Percentiles rank a stretch among this genome's conserved stretches.
These are phyloP conservation scores for Colletotrichum kahawae DNA, from an alignment of 2,329 filamentous ascomycete genomes.

Conservation along the genomic window DNA sequence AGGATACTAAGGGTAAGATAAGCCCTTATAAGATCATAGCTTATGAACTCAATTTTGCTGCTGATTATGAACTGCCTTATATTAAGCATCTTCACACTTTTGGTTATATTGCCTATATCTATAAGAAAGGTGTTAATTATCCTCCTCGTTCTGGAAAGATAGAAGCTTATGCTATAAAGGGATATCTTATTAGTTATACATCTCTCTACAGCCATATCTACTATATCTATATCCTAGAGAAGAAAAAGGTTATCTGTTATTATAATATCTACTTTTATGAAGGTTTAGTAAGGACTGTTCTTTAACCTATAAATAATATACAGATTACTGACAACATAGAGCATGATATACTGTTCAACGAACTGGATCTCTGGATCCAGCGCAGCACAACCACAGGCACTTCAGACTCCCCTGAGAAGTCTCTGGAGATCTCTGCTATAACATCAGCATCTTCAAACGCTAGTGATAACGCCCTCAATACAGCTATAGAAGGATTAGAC, in stretches of 20 bases:
- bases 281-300: not conserved
- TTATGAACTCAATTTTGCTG: not conserved
- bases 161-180: not conserved
- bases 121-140: not conserved
- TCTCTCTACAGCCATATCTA: not conserved
- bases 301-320: not conserved
- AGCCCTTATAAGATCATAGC: not conserved
- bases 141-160: not conserved
- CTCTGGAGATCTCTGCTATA: too few relatives aligned
- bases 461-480: too few relatives aligned
- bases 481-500: too few relatives aligned
- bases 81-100: not conserved
- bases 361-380: not conserved
- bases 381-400: not conserved
- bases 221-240: not conserved
- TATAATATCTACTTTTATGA: not conserved
- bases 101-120: not conserved
- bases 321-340: not conserved
- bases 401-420: too few relatives aligned
- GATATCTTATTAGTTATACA: not conserved
- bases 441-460: too few relatives aligned
- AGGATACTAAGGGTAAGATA: not conserved
- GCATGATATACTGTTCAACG: not conserved
- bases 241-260: not conserved
- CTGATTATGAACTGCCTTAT: not conserved